A percentile compares a stretch with the other conserved stretches of the same genome.
Evolutionary conservation across 1,139 yeast species (phyloP).

Genomic region (Hansenula sp.): DNA sequence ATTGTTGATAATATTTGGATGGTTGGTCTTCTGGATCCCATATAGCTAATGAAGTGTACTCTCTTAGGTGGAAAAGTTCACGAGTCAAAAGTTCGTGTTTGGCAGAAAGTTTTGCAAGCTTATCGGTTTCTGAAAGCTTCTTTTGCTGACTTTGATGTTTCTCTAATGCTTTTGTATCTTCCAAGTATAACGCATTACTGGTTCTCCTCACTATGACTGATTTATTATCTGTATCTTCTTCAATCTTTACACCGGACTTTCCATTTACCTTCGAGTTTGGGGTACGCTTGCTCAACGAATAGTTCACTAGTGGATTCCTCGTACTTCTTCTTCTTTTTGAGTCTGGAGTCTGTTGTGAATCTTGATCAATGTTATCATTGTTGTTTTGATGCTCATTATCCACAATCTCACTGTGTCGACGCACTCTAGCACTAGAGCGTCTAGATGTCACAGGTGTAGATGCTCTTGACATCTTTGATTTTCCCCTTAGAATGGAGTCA

Average conservation of each 20-base stretch:
- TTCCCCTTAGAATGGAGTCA: no score
- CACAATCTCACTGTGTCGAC: slow-evolving; percentile 6
- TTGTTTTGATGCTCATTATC: background rate
- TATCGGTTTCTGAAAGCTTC: slow-evolving; percentile 12
- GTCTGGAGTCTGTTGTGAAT: background rate
- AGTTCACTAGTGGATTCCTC: background rate
- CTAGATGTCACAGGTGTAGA: slow-evolving; percentile 4
- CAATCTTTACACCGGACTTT: background rate
- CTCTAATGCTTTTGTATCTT: slow-evolving; percentile 4
- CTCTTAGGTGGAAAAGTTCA: slow-evolving; percentile 39
- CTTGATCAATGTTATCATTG: slow-evolving; percentile 3
- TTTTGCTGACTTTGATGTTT: background rate
- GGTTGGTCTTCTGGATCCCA: slow-evolving; percentile 29
- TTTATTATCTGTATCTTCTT: background rate
- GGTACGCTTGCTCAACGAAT: background rate
- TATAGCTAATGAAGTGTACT: slow-evolving; percentile 34
- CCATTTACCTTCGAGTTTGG: background rate
- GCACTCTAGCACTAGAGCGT: slow-evolving; percentile 6
- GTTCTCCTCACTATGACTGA: background rate
- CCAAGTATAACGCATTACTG: background rate
- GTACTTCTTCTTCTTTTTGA: slow-evolving; percentile 1
- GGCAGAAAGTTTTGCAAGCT: slow-evolving; percentile 26
- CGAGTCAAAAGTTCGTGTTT: slow-evolving; percentile 32
- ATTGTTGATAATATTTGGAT: slow-evolving; percentile 21
- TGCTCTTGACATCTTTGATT: slow-evolving; percentile 5